phyloP scores from a whole-genome alignment of 495 filamentous ascomycete species.

The Talaromyces wortmannii region DNA sequence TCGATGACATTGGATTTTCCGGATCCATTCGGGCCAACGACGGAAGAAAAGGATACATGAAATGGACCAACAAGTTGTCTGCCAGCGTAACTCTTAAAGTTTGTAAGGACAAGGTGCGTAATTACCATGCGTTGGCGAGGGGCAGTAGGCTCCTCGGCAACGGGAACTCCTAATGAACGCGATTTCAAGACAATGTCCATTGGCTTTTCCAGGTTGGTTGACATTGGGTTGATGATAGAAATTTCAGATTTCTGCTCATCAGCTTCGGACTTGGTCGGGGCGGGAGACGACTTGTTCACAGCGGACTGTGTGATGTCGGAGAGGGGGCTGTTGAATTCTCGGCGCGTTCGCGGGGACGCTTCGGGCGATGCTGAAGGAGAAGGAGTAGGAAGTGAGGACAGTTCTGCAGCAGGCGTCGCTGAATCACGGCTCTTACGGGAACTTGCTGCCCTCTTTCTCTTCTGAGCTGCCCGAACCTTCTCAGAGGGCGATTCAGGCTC shows the following conservation, averaged over 20 bases:
- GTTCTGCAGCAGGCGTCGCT: slow-evolving; percentile 31
- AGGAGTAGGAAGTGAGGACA: slow-evolving; percentile 50
- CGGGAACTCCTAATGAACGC: slow-evolving; percentile 58
- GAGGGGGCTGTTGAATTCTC: slow-evolving; percentile 54
- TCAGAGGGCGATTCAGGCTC: slow-evolving; percentile 60
- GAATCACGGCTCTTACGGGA: slow-evolving; percentile 47
- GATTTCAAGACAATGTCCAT: slow-evolving; percentile 95
- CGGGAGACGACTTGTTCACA: slow-evolving; percentile 50
- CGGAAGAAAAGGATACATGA: slow-evolving; percentile 96
- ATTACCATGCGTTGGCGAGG: slow-evolving; percentile 86
- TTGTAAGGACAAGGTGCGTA: slow-evolving; percentile 78
- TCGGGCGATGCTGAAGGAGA: slow-evolving; percentile 46
- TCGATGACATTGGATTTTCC: slow-evolving; percentile 99
- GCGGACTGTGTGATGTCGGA: slow-evolving; percentile 71
- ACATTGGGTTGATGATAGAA: slow-evolving; percentile 64
- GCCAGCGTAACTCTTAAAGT: slow-evolving; percentile 98
- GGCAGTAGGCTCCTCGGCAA: slow-evolving; percentile 58
- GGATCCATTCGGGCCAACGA: slow-evolving; percentile 95
- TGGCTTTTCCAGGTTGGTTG: slow-evolving; percentile 73
- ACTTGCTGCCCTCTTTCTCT: slow-evolving; percentile 63
- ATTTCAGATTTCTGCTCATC: slow-evolving; percentile 39
- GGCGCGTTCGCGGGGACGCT: slow-evolving; percentile 35
- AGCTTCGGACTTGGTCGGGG: slow-evolving; percentile 19
- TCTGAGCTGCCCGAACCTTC: slow-evolving; percentile 49
- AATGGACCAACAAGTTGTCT: slow-evolving; percentile 94